Evolutionary conservation across 306 rosid species (phyloP), one percentile per base, ranked within the genome.

Genomic region (Dalbergia oliveri): DNA sequence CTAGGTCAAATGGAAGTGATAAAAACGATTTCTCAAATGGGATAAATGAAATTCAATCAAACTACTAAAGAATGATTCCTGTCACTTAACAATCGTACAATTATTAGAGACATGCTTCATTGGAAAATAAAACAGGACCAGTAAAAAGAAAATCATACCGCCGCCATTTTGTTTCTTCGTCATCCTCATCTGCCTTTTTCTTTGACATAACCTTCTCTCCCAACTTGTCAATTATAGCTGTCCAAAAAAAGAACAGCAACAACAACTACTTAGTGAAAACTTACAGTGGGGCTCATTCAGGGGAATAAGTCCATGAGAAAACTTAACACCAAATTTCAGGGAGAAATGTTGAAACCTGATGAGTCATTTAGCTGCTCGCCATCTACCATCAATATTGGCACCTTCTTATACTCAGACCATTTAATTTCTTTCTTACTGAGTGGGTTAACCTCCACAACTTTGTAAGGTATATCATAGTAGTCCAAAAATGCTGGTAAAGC

Each of bases 351-450:
- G 74, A 34, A 68, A 93, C 99, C 99, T 88, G 99, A 96, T n/a
- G 99, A 96, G 79, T 96, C 98, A 79, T 86, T 91, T 71, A 96
- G 90, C 86, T 86, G 94, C 80, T 91, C 93, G 57, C 99, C 98
- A 83, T 96, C 97, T 66, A 96, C 93, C 91, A 89, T 69, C 87
- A 96, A 47, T 79, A 96, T 93, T 4, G 99, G 99, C 87, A 96
- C 98, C 89, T 96, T 96, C 94, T 90, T 79, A 79, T 96, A 96
- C 31, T 93, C 98, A 15, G 97, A 93, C 93, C 95, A 96, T 80
- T 96, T 91, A 75, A 96, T 96, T 88, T 96, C 99, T 69, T 96
- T 96, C 88, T 96, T 96, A 71, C 97, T 93, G 49, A 96, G 76
- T 3, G 99, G 99, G 76, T 96, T 96, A 69, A 96, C 98, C 88